Conservation (phyloP, 352 stramenopile genomes). For the Phytophthora idaei region DNA sequence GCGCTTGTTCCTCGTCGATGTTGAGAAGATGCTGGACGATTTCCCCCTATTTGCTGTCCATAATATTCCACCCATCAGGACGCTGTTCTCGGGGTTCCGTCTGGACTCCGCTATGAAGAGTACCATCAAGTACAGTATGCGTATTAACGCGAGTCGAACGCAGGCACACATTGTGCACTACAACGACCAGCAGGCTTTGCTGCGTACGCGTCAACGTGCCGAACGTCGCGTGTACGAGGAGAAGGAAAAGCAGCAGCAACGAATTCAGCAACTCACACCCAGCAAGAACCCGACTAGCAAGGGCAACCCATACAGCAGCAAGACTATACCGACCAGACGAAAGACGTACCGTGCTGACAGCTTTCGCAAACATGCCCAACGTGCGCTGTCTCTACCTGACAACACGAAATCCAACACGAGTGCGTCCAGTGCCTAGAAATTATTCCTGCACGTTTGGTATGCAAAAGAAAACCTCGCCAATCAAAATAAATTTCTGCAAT, state of each 20-base stretch:
- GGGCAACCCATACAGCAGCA: conserved; percentile 49
- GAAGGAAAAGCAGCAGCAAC: conserved; percentile 66
- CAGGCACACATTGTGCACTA: conserved; percentile 76
- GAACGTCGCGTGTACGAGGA: conserved; percentile 75
- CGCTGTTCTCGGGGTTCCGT: conserved; percentile 67
- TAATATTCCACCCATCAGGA: conserved; percentile 51
- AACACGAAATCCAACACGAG: conserved; percentile 28
- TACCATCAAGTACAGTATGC: conserved; percentile 76
- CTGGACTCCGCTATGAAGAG: conserved; percentile 80
- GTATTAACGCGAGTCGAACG: conserved; percentile 73
- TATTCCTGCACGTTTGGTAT: no score
- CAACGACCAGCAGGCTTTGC: conserved; percentile 60
- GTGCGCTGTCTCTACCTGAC: conserved; percentile 31
- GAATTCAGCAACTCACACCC: conserved; percentile 52
- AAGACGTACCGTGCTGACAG: conserved; percentile 61
- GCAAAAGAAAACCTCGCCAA: no score
- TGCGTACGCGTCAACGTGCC: conserved; percentile 55
- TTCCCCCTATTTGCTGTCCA: conserved; percentile 47
- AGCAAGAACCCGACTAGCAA: conserved; percentile 39
- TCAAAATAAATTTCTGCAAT: background rate
- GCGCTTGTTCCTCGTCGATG: conserved; percentile 41
- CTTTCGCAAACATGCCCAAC: conserved; percentile 46
- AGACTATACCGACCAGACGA: conserved; percentile 45
- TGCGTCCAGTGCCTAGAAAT: conserved; percentile 27
- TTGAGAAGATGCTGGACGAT: conserved; percentile 47